These are phyloP conservation scores for Epicoccum nigrum DNA, from an alignment of 2,329 filamentous ascomycete species.

Conservation along the genomic window DNA sequence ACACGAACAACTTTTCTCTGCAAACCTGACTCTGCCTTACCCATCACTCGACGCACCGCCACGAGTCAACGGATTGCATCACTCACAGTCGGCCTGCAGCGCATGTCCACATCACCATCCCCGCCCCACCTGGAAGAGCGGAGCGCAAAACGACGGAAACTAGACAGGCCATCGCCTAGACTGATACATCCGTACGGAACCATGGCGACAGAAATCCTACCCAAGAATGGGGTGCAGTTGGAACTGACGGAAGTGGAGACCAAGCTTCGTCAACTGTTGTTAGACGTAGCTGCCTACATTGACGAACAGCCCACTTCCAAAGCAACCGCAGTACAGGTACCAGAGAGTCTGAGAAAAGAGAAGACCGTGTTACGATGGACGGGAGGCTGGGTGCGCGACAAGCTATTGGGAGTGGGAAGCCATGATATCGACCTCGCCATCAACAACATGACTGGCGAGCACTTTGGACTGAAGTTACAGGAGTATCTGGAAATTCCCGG, in stretches of 20 bases:
- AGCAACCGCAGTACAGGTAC: slow-evolving; percentile 47
- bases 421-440: slow-evolving; percentile 87
- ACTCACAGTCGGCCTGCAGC: slow-evolving; percentile 19
- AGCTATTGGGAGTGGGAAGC: slow-evolving; percentile 72
- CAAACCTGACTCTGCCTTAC: slow-evolving; percentile 28
- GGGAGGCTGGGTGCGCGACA: slow-evolving; percentile 87
- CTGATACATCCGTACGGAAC: slow-evolving; percentile 34
- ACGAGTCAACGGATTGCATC: slow-evolving; percentile 4
- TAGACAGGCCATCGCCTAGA: slow-evolving; percentile 22
- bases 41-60: slow-evolving; percentile 8
- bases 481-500: slow-evolving; percentile 69
- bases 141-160: slow-evolving; percentile 41
- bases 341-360: slow-evolving; percentile 53
- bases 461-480: slow-evolving; percentile 73
- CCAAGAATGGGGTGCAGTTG: slow-evolving; percentile 45
- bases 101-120: slow-evolving; percentile 39
- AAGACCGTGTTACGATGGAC: slow-evolving; percentile 73
- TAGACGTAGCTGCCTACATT: slow-evolving; percentile 79
- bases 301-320: slow-evolving; percentile 51
- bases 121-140: slow-evolving; percentile 33
- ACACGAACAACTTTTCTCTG: slow-evolving; percentile 30
- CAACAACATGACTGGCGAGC: slow-evolving; percentile 81
- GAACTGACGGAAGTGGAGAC: slow-evolving; percentile 72
- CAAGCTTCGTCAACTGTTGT: slow-evolving; percentile 74
- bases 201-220: slow-evolving; percentile 32